Base-by-base conservation (phyloP, 768 basidiomycete genomes). In the Pluteus cervinus region DNA sequence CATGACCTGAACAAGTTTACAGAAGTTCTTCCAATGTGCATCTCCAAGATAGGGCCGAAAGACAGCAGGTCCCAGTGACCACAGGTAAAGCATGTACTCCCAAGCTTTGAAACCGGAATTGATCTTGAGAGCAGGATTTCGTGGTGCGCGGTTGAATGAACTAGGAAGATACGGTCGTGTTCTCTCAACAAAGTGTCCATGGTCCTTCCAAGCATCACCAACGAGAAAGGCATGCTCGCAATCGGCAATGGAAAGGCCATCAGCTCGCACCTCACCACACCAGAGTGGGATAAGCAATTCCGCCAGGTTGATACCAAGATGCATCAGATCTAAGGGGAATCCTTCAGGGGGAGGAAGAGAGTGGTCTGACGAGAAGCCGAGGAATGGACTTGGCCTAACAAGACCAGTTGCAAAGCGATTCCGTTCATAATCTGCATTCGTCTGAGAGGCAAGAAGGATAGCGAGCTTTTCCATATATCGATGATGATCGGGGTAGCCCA, bases 131-230 rank as follows among this genome's bases (percentile, higher is more conserved):
- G 64, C 63, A 14, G 52, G 51, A 39, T 71, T 64, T 0, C 63
- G 56, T 2, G 66, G 71, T 5, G 65, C 58, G 4, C 60, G 52
- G 43, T 68, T 60, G 49, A 67, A 69, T 0, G 58, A 66, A 1
- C 56, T 54, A 16, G 66, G 66, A n/a, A 69, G 47, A 36, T 60
- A 67, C 2, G 46, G 50, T 0, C 48, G 51, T 2, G 56, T 46
- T 8, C 29, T 42, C 0, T 55, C 63, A 12, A 71, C 63, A 0
- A 23, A 39, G 24, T 39, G 31, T 0, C 66, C 63, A 46, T 70
- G 68, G 2, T 23, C 22, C 15, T 47, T 45, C 68, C 66, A 71
- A 4, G 41, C 31, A 7, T 23, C 40, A 0, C 4, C 15, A 1
- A 37, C 36, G 16, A 37, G 11, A 20, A 37, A 37, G 21, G 25